Evolutionary conservation across 208 protist species (phyloP), one percentile per base, ranked within the genome.

Genomic region (Acanthamoeba divionensis): DNA sequence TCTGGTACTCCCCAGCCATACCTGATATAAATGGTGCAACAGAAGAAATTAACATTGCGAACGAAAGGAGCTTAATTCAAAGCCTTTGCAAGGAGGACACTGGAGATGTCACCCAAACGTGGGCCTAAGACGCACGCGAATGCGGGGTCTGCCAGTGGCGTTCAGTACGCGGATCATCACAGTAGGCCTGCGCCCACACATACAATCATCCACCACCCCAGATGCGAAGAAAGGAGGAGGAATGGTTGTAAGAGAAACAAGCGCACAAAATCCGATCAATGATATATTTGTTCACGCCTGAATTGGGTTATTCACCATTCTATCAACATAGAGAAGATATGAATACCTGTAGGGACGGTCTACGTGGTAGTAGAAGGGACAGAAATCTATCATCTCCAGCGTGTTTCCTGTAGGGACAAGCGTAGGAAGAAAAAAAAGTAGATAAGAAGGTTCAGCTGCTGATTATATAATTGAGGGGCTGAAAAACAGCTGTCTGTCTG

Each of bases 1-100:
- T 93, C 91, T 21, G 92, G 91, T 15, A 90, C 66, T 55, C 91
- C 91, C 91, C 92, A 93, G n/a, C 92, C 92, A 85, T 94, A 94
- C 45, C 91, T 93, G 65, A 31, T n/a, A n/a, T 57, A 65, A 44
- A 7, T 36, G 36, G 41, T 66, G 36, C 7, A 24, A 29, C 36
- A 65, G 5, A 65, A 10, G 24, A 87, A 38, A 12, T 29, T 33
- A 21, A 29, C 15, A 87, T 12, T 33, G 65, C 33, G 31, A 41
- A 47, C 1, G 31, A 90, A 9, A 63, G 8, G 15, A 86, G 12
- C 13, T 21, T 33, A 36, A 44, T 45, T 29, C 18, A 26, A 6
- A 45, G 24, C 63, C 15, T 21, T 21, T 24, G 18, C 57, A 7
- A 6, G 7, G 36, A 38, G 21, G 47, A 1, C 7, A 3, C 33